These are phyloP conservation scores for Ormosia semicastrata DNA, from an alignment of 306 rosid species.

Conservation along the genomic window DNA sequence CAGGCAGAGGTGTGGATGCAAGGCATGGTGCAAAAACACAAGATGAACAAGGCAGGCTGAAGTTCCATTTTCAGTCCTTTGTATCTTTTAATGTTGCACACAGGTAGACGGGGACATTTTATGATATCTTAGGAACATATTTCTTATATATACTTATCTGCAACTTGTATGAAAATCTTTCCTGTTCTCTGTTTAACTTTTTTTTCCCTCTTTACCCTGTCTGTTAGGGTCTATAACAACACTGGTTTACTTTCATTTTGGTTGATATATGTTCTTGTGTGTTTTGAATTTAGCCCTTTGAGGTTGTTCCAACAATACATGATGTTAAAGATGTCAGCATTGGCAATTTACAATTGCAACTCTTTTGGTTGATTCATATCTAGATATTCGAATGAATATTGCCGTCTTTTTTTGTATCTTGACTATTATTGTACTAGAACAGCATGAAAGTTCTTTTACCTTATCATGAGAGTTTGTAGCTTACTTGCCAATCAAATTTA, in stretches of 20 bases:
- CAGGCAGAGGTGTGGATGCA: conserved; percentile 90
- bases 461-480: background rate
- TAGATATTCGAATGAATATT: background rate
- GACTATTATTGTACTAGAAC: background rate
- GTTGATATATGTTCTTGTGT: background rate
- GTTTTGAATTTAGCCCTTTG: conserved; percentile 9
- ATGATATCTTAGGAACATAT: conserved; percentile 16
- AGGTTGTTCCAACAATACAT: conserved; percentile 14
- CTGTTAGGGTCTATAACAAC: background rate
- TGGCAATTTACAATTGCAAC: background rate
- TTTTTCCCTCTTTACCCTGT: background rate
- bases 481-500: background rate
- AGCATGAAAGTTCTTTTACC: background rate
- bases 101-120: conserved; percentile 52
- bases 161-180: background rate
- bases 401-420: background rate
- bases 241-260: background rate
- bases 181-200: background rate
- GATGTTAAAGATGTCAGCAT: conserved; percentile 5
- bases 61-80: conserved; percentile 94
- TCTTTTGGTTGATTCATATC: conserved; percentile 4
- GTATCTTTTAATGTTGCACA: conserved; percentile 83
- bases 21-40: conserved; percentile 87
- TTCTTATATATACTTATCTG: background rate
- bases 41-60: conserved; percentile 93